phyloP scores from a whole-genome alignment of 1,139 yeast genomes.

The Debaryomycetaceae sp. region DNA sequence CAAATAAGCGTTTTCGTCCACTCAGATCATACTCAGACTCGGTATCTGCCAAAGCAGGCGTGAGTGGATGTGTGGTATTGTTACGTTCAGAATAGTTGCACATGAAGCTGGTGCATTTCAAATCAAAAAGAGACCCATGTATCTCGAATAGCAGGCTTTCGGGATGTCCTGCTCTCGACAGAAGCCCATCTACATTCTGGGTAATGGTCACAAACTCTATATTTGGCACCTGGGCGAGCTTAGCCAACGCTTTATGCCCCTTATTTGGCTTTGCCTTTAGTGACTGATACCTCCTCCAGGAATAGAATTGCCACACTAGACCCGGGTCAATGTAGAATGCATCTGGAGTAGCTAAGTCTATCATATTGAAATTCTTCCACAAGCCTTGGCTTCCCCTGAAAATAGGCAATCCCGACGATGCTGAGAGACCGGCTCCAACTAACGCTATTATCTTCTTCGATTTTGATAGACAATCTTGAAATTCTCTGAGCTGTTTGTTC shows the following conservation, averaged over 20 bases:
- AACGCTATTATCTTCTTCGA: slow-evolving; percentile 64
- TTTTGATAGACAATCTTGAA: slow-evolving; percentile 51
- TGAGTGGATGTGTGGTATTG: slow-evolving; percentile 60
- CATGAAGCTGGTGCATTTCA: slow-evolving; percentile 70
- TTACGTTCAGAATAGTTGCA: slow-evolving; percentile 59
- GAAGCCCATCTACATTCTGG: slow-evolving; percentile 80
- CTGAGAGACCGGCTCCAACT: slow-evolving; percentile 84
- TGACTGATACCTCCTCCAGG: slow-evolving; percentile 64
- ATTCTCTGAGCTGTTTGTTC: slow-evolving; percentile 35
- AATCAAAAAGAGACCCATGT: slow-evolving; percentile 74
- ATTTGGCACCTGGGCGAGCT: slow-evolving; percentile 25
- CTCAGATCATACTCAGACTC: slow-evolving; percentile 26
- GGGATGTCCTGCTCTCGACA: slow-evolving; percentile 62
- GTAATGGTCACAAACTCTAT: slow-evolving; percentile 60
- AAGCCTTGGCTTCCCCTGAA: slow-evolving; percentile 70
- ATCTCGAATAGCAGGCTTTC: slow-evolving; percentile 52
- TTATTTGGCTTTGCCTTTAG: slow-evolving; percentile 64
- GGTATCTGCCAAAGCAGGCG: slow-evolving; percentile 48
- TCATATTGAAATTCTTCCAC: slow-evolving; percentile 76
- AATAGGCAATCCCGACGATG: slow-evolving; percentile 72
- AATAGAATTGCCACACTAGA: slow-evolving; percentile 85
- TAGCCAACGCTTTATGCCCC: slow-evolving; percentile 70
- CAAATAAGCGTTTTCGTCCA: slow-evolving; percentile 12
- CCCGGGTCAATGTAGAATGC: slow-evolving; percentile 83
- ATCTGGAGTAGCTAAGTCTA: slow-evolving; percentile 87